These are phyloP conservation scores for Daldinia sp. DNA, from an alignment of 2,329 filamentous ascomycete genomes.

Conservation along the genomic window DNA sequence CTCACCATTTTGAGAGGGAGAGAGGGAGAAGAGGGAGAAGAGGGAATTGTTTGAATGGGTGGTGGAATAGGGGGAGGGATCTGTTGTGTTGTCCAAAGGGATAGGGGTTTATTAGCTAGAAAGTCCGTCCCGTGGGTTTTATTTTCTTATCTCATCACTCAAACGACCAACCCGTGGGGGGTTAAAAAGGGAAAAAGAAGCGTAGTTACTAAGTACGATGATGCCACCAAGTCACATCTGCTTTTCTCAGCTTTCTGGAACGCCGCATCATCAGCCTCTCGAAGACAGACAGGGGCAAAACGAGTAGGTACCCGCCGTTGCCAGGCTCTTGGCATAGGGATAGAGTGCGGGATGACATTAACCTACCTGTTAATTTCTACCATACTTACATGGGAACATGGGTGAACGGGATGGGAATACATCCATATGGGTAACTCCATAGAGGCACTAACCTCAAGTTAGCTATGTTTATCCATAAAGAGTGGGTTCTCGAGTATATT, in stretches of 20 bases:
- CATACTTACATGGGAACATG: not conserved
- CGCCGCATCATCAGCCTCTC: slow-evolving; percentile 28
- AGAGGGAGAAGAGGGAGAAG: not conserved
- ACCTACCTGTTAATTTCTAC: not conserved
- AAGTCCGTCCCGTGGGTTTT: slow-evolving; percentile 25
- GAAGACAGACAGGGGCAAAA: slow-evolving; percentile 5
- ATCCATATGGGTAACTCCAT: not conserved
- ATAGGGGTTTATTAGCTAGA: slow-evolving; percentile 18
- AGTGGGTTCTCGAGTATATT: not conserved
- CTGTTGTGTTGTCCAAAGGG: not conserved
- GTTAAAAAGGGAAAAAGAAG: slow-evolving; percentile 5
- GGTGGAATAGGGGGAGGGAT: slow-evolving; percentile 4
- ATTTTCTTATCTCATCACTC: slow-evolving; percentile 31
- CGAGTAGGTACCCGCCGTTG: slow-evolving; percentile 11
- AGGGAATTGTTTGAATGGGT: not conserved
- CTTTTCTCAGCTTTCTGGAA: slow-evolving; percentile 28
- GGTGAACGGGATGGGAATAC: not conserved
- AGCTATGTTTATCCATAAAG: not conserved
- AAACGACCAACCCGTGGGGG: slow-evolving; percentile 19
- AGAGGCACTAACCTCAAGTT: not conserved
- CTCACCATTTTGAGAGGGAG: not conserved
- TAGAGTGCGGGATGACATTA: slow-evolving; percentile 31
- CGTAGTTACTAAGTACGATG: slow-evolving; percentile 7
- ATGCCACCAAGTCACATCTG: slow-evolving; percentile 33
- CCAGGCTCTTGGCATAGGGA: slow-evolving; percentile 32